phyloP scores from a whole-genome alignment of 1,284 basidiomycete species.

The Ganoderma lingzhi region DNA sequence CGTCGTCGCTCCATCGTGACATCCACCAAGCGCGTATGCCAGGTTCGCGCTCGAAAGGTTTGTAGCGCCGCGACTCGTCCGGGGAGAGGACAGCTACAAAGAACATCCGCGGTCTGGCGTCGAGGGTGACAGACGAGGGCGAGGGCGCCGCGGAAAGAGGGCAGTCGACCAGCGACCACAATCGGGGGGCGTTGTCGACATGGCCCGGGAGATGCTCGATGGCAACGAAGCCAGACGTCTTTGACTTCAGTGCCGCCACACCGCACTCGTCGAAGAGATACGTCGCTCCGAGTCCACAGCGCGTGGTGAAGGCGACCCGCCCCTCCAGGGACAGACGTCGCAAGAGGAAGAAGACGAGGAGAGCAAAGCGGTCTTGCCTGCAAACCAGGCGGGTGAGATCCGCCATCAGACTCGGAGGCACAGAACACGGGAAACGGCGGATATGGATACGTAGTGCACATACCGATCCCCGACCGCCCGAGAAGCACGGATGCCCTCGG shows the following conservation, averaged over 20 bases:
- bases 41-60: too few species aligned
- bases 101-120: neutral
- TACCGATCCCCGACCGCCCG: neutral
- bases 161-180: neutral
- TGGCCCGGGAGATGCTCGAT: neutral
- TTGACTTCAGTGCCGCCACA: neutral
- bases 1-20: neutral
- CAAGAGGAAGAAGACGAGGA: neutral
- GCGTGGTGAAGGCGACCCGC: neutral
- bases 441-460: neutral
- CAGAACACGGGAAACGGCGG: neutral
- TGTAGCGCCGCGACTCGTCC: too few species aligned
- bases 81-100: too few species aligned
- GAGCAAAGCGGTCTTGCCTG: neutral
- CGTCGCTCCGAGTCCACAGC: neutral
- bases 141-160: neutral
- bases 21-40: neutral
- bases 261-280: neutral
- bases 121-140: neutral
- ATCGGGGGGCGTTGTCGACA: neutral
- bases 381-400: neutral
- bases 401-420: neutral
- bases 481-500: neutral
- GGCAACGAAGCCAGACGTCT: neutral
- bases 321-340: neutral